phyloP scores from a whole-genome alignment of 176 grass and related monocot genomes.

The Calamus simplicifolius region DNA sequence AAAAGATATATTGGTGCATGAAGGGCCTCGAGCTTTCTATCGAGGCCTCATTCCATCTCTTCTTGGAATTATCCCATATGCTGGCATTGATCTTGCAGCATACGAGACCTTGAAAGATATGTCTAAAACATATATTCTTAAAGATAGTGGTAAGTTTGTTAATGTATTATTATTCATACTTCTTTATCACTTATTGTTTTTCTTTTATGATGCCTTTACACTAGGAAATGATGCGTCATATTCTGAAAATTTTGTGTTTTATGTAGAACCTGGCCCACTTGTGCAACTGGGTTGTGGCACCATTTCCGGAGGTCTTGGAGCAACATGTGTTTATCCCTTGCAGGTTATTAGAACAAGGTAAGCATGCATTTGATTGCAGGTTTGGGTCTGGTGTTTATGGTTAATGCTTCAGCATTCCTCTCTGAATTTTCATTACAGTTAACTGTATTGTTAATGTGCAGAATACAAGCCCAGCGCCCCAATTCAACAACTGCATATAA shows the following conservation, averaged over 20 bases:
- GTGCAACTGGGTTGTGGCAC: constrained; percentile 81
- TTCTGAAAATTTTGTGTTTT: constrained; percentile 3
- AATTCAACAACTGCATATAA: constrained; percentile 60
- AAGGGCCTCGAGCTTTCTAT: constrained; percentile 82
- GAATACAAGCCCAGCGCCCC: constrained; percentile 59
- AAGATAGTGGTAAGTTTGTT: constrained; percentile 52
- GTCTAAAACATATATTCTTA: constrained; percentile 71
- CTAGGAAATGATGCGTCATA: no score
- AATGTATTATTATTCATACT: no score
- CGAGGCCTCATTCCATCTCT: constrained; percentile 77
- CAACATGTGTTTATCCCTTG: constrained; percentile 83
- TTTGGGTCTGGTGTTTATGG: no score
- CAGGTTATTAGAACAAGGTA: constrained; percentile 92
- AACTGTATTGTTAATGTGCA: constrained; percentile 14
- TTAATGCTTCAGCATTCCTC: no score
- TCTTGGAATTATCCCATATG: constrained; percentile 87
- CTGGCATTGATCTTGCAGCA: constrained; percentile 82
- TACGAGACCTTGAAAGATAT: constrained; percentile 91
- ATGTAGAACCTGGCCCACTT: constrained; percentile 82
- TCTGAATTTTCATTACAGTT: no score
- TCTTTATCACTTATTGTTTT: no score
- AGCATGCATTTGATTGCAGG: background rate
- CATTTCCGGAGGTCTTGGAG: constrained; percentile 74
- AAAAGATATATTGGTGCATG: constrained; percentile 64
- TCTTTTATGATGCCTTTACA: no score